phyloP scores from a whole-genome alignment of 2,329 filamentous ascomycete genomes.

The Orbilia quercus region DNA sequence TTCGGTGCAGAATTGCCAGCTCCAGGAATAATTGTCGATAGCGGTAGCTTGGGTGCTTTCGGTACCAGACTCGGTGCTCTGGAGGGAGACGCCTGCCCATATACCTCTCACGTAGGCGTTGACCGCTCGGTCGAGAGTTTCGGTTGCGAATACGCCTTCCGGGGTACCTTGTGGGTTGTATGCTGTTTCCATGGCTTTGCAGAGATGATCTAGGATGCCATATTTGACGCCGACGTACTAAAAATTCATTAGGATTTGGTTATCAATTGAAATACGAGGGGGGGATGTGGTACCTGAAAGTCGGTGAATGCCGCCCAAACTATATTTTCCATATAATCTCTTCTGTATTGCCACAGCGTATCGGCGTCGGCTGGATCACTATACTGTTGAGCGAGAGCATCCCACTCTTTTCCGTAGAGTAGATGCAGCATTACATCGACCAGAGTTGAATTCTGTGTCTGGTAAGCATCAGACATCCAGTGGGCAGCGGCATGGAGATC shows the following conservation, averaged over 20 bases:
- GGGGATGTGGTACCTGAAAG: conserved; percentile 60
- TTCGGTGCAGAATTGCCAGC: conserved; percentile 62
- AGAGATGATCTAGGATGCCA: conserved; percentile 62
- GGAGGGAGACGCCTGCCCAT: not conserved
- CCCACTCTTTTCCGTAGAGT: conserved; percentile 22
- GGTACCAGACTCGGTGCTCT: not conserved
- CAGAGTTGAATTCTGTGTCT: conserved; percentile 59
- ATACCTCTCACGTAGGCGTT: conserved; percentile 17
- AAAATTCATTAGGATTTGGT: conserved; percentile 58
- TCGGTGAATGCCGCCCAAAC: conserved; percentile 59
- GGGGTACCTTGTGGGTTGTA: conserved; percentile 59
- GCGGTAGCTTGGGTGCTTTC: not conserved
- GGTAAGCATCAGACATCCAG: conserved; percentile 56
- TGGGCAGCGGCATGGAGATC: conserved; percentile 53
- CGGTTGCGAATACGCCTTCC: conserved; percentile 26
- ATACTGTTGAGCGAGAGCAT: conserved; percentile 11
- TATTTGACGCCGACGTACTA: conserved; percentile 63
- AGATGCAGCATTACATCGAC: conserved; percentile 62
- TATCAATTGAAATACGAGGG: conserved; percentile 27
- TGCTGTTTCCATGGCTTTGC: conserved; percentile 62
- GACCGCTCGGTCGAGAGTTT: conserved; percentile 27
- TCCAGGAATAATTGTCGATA: conserved; percentile 47
- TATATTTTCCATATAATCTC: conserved; percentile 21
- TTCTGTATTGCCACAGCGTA: conserved; percentile 20
- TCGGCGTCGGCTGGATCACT: not conserved